Evolutionary conservation across 2,329 filamentous ascomycete genomes (phyloP).

Genomic region (Tolypocladium guangdongense): DNA sequence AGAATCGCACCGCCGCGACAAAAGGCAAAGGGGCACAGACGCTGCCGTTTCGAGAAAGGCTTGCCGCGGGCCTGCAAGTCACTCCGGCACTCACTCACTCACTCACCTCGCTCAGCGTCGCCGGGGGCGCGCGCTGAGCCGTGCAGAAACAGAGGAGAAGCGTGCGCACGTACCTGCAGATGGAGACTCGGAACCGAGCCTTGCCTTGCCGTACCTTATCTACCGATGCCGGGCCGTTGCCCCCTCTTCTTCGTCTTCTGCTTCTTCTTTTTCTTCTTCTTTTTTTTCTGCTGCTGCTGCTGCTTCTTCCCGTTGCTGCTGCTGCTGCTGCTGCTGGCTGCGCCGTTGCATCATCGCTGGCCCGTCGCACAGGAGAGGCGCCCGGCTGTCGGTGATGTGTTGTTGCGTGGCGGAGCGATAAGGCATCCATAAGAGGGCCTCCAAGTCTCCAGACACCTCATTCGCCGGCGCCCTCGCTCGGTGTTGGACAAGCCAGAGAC

Average conservation of each 20-base stretch:
- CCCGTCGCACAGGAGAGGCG: neutral
- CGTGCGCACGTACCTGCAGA: neutral
- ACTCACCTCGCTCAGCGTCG: neutral
- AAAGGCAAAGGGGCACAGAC: neutral
- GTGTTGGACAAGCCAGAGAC: neutral
- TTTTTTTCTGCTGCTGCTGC: neutral
- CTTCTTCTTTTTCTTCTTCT: neutral
- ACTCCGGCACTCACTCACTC: neutral
- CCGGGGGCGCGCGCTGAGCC: neutral
- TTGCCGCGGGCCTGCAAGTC: neutral
- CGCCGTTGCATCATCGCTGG: neutral
- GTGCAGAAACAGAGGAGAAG: neutral
- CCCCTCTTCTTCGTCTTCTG: too few species aligned
- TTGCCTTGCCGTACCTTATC: neutral
- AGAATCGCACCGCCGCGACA: neutral
- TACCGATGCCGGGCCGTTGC: neutral
- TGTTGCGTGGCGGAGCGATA: neutral
- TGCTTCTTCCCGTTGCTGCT: neutral
- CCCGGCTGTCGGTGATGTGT: neutral
- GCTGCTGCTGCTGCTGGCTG: neutral
- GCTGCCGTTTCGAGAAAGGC: neutral
- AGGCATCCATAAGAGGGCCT: neutral
- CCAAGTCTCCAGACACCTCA: neutral
- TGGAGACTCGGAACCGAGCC: neutral
- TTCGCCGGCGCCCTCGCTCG: neutral